phyloP scores from a whole-genome alignment of 495 filamentous ascomycete genomes.

The Symbiotaphrina buchneri region DNA sequence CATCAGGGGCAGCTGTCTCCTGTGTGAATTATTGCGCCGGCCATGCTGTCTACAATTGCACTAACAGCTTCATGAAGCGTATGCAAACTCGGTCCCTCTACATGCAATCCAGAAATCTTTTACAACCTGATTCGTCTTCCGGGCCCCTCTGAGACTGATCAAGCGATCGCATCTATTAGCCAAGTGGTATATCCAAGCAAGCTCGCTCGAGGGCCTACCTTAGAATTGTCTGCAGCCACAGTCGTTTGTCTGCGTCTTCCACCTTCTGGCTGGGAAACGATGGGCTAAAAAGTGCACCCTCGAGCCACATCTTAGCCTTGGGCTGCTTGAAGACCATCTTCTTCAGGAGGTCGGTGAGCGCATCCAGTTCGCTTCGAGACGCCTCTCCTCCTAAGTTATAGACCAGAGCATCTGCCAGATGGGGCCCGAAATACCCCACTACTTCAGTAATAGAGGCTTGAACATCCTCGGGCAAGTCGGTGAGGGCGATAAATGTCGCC shows the following conservation, averaged over 20 bases:
- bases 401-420: slow-evolving; percentile 33
- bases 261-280: slow-evolving; percentile 42
- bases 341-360: slow-evolving; percentile 54
- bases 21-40: no score
- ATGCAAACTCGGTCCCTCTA: slow-evolving; percentile 43
- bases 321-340: slow-evolving; percentile 44
- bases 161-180: background rate
- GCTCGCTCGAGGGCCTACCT: slow-evolving; percentile 1
- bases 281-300: slow-evolving; percentile 25
- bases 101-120: slow-evolving; percentile 50
- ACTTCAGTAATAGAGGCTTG: slow-evolving; percentile 24
- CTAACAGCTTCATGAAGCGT: slow-evolving; percentile 25
- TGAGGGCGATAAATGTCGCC: slow-evolving; percentile 22
- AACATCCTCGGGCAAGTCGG: slow-evolving; percentile 15
- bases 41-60: no score
- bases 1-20: no score
- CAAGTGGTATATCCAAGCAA: background rate
- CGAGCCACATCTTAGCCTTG: slow-evolving; percentile 36
- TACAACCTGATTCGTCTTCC: slow-evolving; percentile 33
- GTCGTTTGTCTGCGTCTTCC: slow-evolving; percentile 26
- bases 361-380: slow-evolving; percentile 55
- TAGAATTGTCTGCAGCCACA: slow-evolving; percentile 4
- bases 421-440: slow-evolving; percentile 33
- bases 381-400: slow-evolving; percentile 54
- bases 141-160: slow-evolving; percentile 30